These are phyloP conservation scores for Wickerhamomyces sp. DNA, from an alignment of 1,139 yeast species.

Conservation along the genomic window DNA sequence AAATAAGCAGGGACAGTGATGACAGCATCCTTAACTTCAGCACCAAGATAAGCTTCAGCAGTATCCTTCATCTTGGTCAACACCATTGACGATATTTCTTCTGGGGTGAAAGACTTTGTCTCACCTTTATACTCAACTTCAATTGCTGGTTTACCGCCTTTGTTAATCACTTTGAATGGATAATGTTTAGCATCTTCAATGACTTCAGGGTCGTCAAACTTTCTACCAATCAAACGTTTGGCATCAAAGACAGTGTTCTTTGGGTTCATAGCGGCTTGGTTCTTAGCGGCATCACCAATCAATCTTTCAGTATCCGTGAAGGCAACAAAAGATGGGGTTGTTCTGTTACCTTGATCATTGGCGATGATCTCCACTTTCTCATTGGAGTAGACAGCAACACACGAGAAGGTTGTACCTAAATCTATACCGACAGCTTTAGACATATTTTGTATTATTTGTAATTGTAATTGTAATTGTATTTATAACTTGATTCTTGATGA, in stretches of 20 bases:
- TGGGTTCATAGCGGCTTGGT: conserved; percentile 69
- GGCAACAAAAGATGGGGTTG: conserved; percentile 66
- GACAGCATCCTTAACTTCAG: conserved; percentile 64
- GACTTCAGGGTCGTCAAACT: conserved; percentile 54
- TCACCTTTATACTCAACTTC: conserved; percentile 65
- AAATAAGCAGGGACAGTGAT: conserved; percentile 93
- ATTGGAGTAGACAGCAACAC: conserved; percentile 73
- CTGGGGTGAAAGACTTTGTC: conserved; percentile 58
- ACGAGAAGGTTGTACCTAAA: conserved; percentile 81
- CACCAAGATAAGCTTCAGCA: conserved; percentile 62
- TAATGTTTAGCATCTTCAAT: conserved; percentile 54
- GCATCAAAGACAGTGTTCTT: conserved; percentile 63
- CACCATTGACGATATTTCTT: conserved; percentile 65
- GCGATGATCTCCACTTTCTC: conserved; percentile 71
- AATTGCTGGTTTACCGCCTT: conserved; percentile 55
- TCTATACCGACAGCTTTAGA: conserved; percentile 77
- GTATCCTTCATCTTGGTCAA: conserved; percentile 62
- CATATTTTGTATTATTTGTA: conserved; percentile 29
- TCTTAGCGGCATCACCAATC: conserved; percentile 70
- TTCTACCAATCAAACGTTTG: conserved; percentile 65
- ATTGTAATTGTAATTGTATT: neutral
- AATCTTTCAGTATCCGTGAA: conserved; percentile 64
- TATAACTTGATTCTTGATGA: too few species aligned
- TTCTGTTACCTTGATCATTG: conserved; percentile 69
- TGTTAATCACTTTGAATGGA: conserved; percentile 56